These are phyloP conservation scores for Penicillium dipodomyicola DNA, from an alignment of 495 filamentous ascomycete genomes.

Conservation along the genomic window DNA sequence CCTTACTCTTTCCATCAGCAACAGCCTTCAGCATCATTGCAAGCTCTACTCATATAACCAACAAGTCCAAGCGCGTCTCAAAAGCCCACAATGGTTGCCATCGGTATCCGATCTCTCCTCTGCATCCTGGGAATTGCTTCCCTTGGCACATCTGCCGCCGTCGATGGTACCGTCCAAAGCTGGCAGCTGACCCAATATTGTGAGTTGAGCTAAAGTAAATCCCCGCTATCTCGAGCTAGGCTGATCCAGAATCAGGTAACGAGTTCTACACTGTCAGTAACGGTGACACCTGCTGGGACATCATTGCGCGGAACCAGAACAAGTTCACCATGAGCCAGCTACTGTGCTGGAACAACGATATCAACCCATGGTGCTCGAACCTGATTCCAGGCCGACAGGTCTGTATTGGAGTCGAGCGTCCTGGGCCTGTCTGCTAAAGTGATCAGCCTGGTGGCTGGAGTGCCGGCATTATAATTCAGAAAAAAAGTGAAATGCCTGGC, in stretches of 20 bases:
- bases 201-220: constrained; percentile 9
- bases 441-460: neutral
- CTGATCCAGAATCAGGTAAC: constrained; percentile 16
- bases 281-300: constrained; percentile 33
- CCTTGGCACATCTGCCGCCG: constrained; percentile 12
- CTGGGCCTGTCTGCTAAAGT: constrained; percentile 17
- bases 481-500: neutral
- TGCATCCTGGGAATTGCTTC: constrained; percentile 18
- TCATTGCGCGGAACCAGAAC: constrained; percentile 16
- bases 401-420: constrained; percentile 19
- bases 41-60: neutral
- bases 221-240: neutral
- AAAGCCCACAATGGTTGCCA: constrained; percentile 16
- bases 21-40: neutral
- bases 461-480: neutral
- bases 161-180: neutral
- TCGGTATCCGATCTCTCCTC: constrained; percentile 7
- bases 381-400: constrained; percentile 26
- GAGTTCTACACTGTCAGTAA: constrained; percentile 17
- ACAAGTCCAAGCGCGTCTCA: neutral
- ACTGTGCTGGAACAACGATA: constrained; percentile 30
- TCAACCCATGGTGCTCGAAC: constrained; percentile 29
- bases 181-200: constrained; percentile 9
- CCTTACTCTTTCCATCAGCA: neutral
- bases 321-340: constrained; percentile 26